phyloP scores from a whole-genome alignment of 148 eudicot genomes.

The Rhododendron griersonianum region DNA sequence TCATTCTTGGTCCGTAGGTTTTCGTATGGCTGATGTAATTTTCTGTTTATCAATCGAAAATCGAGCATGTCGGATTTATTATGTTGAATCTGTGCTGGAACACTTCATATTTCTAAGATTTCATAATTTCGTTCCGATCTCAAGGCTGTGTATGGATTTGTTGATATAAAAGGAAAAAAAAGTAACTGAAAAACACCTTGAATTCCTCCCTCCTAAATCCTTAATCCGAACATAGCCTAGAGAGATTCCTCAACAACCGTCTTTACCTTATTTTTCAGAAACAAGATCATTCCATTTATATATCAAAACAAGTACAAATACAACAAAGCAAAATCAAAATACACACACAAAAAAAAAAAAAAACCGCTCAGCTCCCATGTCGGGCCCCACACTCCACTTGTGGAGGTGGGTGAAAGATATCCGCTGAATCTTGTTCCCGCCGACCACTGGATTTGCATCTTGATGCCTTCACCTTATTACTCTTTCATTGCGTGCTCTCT shows the following conservation, averaged over 20 bases:
- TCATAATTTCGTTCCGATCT: neutral
- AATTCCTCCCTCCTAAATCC: neutral
- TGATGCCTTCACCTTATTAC: no score
- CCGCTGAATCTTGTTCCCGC: no score
- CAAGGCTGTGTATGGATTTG: neutral
- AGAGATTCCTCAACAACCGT: neutral
- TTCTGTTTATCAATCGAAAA: neutral
- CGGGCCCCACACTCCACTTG: no score
- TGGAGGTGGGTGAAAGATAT: no score
- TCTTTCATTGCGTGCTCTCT: neutral
- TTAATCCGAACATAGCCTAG: neutral
- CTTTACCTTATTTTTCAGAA: neutral
- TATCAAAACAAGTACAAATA: no score
- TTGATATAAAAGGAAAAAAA: no score
- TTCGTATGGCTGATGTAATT: neutral
- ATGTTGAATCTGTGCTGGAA: neutral
- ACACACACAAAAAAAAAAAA: no score
- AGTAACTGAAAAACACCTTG: neutral
- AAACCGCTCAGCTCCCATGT: no score
- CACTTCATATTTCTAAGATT: neutral
- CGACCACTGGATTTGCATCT: no score
- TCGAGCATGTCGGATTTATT: neutral
- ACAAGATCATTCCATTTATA: no score
- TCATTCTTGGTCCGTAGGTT: neutral
- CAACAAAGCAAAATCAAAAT: no score